Conservation (phyloP, 2,329 filamentous ascomycete genomes). For the Alternaria postmessia region DNA sequence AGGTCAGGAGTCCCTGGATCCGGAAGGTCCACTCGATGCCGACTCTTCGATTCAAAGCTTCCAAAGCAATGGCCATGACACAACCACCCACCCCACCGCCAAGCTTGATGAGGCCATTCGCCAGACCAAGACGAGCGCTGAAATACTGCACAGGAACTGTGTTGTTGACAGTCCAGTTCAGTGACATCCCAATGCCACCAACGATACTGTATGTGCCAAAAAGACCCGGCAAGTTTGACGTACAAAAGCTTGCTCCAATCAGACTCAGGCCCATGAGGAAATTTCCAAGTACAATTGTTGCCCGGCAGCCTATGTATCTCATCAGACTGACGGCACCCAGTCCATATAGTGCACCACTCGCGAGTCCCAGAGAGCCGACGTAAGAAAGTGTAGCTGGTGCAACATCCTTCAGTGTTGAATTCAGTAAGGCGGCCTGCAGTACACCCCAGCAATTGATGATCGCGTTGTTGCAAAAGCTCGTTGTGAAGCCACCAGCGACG, state of each 20-base stretch:
- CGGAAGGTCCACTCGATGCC: conserved; percentile 45
- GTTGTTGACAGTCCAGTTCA: conserved; percentile 37
- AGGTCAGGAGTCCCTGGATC: conserved; percentile 35
- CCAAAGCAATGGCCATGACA: conserved; percentile 37
- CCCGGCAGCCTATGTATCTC: conserved; percentile 58
- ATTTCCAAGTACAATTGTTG: conserved; percentile 60
- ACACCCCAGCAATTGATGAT: conserved; percentile 68
- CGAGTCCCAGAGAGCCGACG: conserved; percentile 63
- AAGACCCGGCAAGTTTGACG: conserved; percentile 56
- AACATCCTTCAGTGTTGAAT: conserved; percentile 53
- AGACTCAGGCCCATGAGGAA: conserved; percentile 60
- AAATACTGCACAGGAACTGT: conserved; percentile 41
- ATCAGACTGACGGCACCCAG: conserved; percentile 63
- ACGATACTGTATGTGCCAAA: conserved; percentile 61
- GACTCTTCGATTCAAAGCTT: conserved; percentile 34
- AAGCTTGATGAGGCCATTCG: conserved; percentile 42
- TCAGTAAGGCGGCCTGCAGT: conserved; percentile 65
- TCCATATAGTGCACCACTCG: conserved; percentile 61
- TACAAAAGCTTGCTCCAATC: conserved; percentile 59
- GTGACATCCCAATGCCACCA: conserved; percentile 54
- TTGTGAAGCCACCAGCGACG: conserved; percentile 59
- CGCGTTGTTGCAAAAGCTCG: conserved; percentile 63
- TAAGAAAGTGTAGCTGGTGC: conserved; percentile 65
- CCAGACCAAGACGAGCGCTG: conserved; percentile 38
- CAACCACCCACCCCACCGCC: conserved; percentile 40